phyloP scores from a whole-genome alignment of 257 asterid species.

The Paraleonurus japonicus region DNA sequence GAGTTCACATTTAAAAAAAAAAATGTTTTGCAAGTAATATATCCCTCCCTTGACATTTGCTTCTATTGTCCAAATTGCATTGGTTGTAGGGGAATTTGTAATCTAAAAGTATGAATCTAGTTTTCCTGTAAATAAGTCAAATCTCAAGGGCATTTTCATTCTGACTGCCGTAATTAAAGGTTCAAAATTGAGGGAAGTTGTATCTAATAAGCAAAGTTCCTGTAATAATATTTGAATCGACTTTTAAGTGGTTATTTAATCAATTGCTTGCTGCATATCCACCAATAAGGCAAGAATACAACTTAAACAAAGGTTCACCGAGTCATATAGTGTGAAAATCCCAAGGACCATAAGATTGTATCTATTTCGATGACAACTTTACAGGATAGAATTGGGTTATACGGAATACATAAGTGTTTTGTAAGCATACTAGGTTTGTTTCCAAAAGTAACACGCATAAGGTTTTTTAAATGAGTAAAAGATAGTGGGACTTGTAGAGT shows the following conservation, averaged over 20 bases:
- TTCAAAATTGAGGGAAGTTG: neutral
- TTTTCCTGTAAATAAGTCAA: neutral
- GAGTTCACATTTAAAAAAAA: neutral
- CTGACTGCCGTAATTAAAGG: neutral
- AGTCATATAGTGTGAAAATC: neutral
- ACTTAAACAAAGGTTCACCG: neutral
- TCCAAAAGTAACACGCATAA: neutral
- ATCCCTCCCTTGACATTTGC: neutral
- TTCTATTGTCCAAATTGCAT: neutral
- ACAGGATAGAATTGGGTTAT: neutral
- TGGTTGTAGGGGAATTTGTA: neutral
- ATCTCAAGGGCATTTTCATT: neutral
- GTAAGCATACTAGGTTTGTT: neutral
- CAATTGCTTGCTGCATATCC: neutral
- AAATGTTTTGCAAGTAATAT: neutral
- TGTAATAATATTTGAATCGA: neutral
- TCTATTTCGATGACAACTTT: neutral
- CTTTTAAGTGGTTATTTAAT: neutral
- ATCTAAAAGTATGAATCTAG: neutral
- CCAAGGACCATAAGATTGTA: neutral
- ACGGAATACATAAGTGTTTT: neutral
- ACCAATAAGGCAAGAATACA: neutral
- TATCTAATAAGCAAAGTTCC: neutral
- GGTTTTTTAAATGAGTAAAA: neutral
- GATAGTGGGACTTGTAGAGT: conserved; percentile 7